Base-by-base conservation (phyloP, 139 green algal species). In the Coelastrella sp. region DNA sequence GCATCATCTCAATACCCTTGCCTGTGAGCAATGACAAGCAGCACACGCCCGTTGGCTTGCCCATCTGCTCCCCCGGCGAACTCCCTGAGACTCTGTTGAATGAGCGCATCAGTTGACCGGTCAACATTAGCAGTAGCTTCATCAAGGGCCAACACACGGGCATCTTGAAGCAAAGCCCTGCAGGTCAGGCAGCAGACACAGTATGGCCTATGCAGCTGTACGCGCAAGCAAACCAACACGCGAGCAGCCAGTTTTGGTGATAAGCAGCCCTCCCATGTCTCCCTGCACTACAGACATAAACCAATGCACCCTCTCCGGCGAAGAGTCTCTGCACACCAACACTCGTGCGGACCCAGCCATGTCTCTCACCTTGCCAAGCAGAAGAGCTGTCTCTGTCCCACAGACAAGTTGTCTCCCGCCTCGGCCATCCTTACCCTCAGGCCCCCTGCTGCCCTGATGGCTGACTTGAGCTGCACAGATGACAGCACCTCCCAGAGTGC, bases 111-210 rank as follows among this genome's bases (percentile, higher is more conserved):
- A 6, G 97, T 99, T 59, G 90, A 90, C 6, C 89, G 90, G 92
- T 99, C 97, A 68, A 99, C 96, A 81, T 99, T 99, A 84, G 95
- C 95, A 9, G 97, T 99, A 0, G 96, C 97, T 93, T 98, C 97
- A 70, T 96, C 95, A 15, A 97, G 92, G 0, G 94, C 94, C 20
- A 97, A 87, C 12, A 97, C 91, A 49, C 88, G 82, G 0, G 96
- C 92, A 35, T 95, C 88, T 88, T 94, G 92, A 78, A 97, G 91
- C 79, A 97, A 91, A 1, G 95, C 95, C 24, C 95, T 93, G 92
- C 58, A n/a, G 7, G 49, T 8, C 8, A 10, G 4, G 4, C 15
- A 9, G 63, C 63, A 70, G 12, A 49, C 20, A 35, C 20, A n/a
- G 0, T 56, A 27, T 56, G 8, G 11, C 7, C 0, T 27, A 35